Evolutionary conservation across 2,329 filamentous ascomycete genomes (phyloP).

Genomic region (Bipolaris sorokiniana): DNA sequence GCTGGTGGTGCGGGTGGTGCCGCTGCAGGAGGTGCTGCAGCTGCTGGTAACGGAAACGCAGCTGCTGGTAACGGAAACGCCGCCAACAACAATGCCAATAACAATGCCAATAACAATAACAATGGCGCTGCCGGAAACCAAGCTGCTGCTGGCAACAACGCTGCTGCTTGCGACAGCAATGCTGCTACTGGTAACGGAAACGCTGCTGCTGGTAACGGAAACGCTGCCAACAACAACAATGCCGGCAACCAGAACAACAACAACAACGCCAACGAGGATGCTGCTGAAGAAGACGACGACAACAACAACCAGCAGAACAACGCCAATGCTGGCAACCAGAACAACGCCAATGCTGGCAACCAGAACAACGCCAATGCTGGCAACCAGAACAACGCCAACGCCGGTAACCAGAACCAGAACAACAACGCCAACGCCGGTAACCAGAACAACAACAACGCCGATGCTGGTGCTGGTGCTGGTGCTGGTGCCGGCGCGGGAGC

Average conservation of each 20-base stretch:
- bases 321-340: neutral
- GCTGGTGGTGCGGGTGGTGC: conserved; percentile 34
- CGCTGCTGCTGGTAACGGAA: neutral
- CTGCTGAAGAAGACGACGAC: conserved; percentile 10
- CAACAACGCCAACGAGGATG: neutral
- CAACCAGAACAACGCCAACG: conserved; percentile 11
- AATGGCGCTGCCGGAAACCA: neutral
- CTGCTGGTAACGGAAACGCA: conserved; percentile 6
- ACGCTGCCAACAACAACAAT: conserved; percentile 14
- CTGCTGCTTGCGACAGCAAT: conserved; percentile 1
- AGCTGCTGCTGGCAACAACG: neutral
- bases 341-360: neutral
- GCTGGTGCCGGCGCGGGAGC: conserved; percentile 14
- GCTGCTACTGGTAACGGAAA: neutral
- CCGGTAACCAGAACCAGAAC: neutral
- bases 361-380: neutral
- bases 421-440: conserved; percentile 20
- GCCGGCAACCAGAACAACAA: conserved; percentile 7
- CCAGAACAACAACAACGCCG: conserved; percentile 25
- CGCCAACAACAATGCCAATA: conserved; percentile 5
- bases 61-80: neutral
- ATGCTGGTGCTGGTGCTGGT: conserved; percentile 14
- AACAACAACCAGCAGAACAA: conserved; percentile 21
- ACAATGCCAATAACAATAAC: neutral
- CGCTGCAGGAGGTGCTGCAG: conserved; percentile 40